A percentile compares a stretch with the other conserved stretches of the same genome.
Conservation (phyloP, 1,284 basidiomycete species). For the Microbotryum silenes-acaulis region DNA sequence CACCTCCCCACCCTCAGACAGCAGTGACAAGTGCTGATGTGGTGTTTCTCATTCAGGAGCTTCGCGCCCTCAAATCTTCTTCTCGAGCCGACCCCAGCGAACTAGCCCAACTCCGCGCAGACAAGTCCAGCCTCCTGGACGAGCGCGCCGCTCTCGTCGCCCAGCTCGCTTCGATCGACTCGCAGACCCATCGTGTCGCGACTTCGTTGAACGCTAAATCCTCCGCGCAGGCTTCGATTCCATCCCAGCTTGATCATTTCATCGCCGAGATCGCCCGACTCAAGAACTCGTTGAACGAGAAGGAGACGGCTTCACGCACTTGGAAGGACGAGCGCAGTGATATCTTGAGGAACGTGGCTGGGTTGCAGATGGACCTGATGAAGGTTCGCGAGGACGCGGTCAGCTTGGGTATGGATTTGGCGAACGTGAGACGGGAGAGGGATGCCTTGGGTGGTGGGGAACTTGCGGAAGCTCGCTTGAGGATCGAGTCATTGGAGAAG, state of each 20-base stretch:
- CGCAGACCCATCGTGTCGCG: conserved; percentile 4
- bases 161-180: conserved; percentile 16
- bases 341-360: conserved; percentile 54
- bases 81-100: neutral
- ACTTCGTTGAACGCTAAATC: neutral
- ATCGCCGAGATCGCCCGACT: conserved; percentile 15
- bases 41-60: conserved; percentile 9
- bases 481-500: conserved; percentile 46
- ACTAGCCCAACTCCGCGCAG: conserved; percentile 7
- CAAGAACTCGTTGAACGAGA: neutral
- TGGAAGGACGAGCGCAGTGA: conserved; percentile 57
- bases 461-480: conserved; percentile 51
- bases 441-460: conserved; percentile 53
- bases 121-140: conserved; percentile 8
- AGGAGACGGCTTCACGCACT: conserved; percentile 14
- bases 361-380: conserved; percentile 55
- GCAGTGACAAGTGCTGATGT: neutral
- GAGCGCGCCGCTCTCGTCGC: conserved; percentile 19
- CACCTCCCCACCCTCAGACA: no score
- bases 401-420: conserved; percentile 29
- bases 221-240: conserved; percentile 8
- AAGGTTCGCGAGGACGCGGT: conserved; percentile 27
- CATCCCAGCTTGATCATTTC: conserved; percentile 14
- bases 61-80: conserved; percentile 11
- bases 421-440: conserved; percentile 56